Conservation (phyloP, 495 filamentous ascomycete species). For the Glonium stellatum region DNA sequence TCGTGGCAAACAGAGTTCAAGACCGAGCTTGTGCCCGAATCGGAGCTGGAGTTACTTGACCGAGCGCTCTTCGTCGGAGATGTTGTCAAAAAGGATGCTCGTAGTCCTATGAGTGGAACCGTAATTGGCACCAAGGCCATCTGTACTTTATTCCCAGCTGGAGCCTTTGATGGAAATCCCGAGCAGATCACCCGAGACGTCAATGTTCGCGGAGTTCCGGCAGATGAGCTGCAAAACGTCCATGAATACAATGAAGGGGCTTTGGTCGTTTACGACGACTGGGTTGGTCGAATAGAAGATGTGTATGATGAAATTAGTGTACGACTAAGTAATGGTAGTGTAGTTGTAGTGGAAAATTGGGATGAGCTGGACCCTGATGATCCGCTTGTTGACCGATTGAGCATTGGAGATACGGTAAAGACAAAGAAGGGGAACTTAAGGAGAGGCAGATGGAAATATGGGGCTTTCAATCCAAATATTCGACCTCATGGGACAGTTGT, state of each 20-base stretch:
- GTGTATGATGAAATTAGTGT: constrained; percentile 29
- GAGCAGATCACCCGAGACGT: constrained; percentile 7
- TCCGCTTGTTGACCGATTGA: constrained; percentile 13
- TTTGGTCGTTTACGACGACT: constrained; percentile 36
- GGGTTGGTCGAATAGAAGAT: constrained; percentile 34
- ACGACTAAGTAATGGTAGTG: constrained; percentile 32
- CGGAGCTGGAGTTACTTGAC: constrained; percentile 33
- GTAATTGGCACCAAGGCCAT: constrained; percentile 33
- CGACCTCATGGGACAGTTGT: constrained; percentile 45
- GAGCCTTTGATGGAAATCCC: constrained; percentile 6
- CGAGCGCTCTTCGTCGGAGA: constrained; percentile 37
- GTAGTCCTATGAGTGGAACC: constrained; percentile 38
- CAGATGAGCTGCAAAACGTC: constrained; percentile 28
- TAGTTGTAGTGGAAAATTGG: constrained; percentile 34
- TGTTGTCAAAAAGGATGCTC: constrained; percentile 34
- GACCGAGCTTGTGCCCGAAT: constrained; percentile 30
- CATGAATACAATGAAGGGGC: constrained; percentile 31
- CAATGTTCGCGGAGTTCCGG: constrained; percentile 22
- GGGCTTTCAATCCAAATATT: constrained; percentile 42
- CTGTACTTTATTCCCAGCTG: constrained; percentile 23
- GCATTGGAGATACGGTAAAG: constrained; percentile 43
- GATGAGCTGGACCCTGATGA: constrained; percentile 28
- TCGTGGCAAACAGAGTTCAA: constrained; percentile 26
- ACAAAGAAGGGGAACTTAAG: constrained; percentile 47
- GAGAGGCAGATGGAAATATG: constrained; percentile 44